Conservation (phyloP, 2,329 filamentous ascomycete species). For the Calycina marina region DNA sequence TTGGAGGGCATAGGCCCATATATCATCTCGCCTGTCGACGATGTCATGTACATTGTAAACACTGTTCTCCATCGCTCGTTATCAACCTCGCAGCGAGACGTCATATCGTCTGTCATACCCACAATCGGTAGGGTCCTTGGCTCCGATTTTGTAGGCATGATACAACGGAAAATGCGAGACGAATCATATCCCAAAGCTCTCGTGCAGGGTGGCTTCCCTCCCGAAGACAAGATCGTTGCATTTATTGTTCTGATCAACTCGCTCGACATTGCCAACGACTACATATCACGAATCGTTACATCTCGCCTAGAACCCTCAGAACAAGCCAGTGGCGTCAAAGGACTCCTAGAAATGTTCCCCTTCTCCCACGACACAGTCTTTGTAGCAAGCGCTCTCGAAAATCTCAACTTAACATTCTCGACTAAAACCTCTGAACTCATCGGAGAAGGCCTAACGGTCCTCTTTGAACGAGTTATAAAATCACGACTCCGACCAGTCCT, state of each 20-base stretch:
- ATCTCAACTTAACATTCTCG: conserved; percentile 58
- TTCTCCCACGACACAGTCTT: conserved; percentile 61
- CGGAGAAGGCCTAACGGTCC: conserved; percentile 68
- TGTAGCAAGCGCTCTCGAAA: conserved; percentile 52
- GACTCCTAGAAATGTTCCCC: conserved; percentile 56
- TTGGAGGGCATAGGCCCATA: conserved; percentile 70
- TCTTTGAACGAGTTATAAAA: conserved; percentile 80
- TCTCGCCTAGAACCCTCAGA: conserved; percentile 40
- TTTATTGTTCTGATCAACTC: conserved; percentile 95
- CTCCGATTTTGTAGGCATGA: conserved; percentile 89
- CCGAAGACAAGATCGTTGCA: conserved; percentile 74
- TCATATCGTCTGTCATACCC: conserved; percentile 65
- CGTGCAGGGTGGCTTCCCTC: conserved; percentile 67
- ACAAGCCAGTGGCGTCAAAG: conserved; percentile 25
- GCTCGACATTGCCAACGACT: conserved; percentile 82
- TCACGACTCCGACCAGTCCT: conserved; percentile 72
- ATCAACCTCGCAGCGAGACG: conserved; percentile 67
- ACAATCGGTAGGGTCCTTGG: conserved; percentile 68
- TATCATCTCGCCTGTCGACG: conserved; percentile 90
- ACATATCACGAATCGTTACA: conserved; percentile 72
- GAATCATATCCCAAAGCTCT: conserved; percentile 77
- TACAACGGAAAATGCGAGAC: conserved; percentile 94
- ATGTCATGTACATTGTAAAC: conserved; percentile 98
- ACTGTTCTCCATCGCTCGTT: conserved; percentile 77
- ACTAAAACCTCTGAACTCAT: conserved; percentile 70